Evolutionary conservation across 2,329 filamentous ascomycete species (phyloP).

Genomic region (Elsinoe necatrix): DNA sequence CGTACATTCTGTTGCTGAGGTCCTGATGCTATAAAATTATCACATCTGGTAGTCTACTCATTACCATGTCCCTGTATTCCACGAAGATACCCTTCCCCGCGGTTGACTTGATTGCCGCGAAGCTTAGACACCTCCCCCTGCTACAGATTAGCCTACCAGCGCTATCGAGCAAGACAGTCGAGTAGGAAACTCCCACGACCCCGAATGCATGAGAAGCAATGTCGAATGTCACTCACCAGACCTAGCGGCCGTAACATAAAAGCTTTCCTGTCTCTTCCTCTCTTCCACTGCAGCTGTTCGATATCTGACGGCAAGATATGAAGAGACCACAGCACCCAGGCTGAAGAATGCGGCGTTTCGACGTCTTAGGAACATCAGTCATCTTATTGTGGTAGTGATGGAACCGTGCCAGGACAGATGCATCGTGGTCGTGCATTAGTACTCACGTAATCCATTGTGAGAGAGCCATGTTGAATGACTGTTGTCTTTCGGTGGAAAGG

Average conservation of each 20-base stretch:
- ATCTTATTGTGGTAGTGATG: neutral
- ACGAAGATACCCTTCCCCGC: too few species aligned
- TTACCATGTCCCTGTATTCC: too few species aligned
- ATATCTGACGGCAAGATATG: conserved; percentile 22
- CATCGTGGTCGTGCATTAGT: too few species aligned
- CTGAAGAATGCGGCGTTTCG: conserved; percentile 25
- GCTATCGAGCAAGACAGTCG: too few species aligned
- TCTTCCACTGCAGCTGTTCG: conserved; percentile 18
- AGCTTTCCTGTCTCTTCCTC: conserved; percentile 20
- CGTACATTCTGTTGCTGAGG: too few species aligned
- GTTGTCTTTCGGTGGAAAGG: too few species aligned
- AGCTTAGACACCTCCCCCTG: neutral
- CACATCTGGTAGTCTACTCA: too few species aligned
- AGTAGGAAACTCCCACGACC: too few species aligned
- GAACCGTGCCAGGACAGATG: too few species aligned
- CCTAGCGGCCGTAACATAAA: conserved; percentile 24
- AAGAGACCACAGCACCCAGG: conserved; percentile 21
- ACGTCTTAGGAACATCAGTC: conserved; percentile 18
- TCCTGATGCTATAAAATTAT: too few species aligned
- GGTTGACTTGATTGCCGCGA: too few species aligned
- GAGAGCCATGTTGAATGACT: conserved; percentile 17
- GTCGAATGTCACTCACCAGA: conserved; percentile 20
- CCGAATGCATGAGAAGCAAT: too few species aligned
- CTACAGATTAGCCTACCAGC: neutral
- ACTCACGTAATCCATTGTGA: conserved; percentile 19